These are phyloP conservation scores for Scleroderma bovista DNA, from an alignment of 768 basidiomycete genomes.

Conservation along the genomic window DNA sequence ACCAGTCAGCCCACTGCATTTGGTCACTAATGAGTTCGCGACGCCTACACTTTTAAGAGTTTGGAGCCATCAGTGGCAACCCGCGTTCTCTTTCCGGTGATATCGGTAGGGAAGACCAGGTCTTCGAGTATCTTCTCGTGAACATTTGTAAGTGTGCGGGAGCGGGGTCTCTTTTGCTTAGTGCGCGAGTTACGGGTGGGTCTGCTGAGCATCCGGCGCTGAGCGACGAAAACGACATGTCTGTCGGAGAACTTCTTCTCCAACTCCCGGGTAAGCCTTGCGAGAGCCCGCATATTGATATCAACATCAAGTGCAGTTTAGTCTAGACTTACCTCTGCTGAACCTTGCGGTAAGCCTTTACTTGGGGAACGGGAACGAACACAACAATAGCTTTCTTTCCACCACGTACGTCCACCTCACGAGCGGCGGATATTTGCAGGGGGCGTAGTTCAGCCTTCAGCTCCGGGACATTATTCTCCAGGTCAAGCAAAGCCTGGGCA, in stretches of 20 bases:
- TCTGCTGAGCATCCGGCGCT: constrained; percentile 97
- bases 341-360: constrained; percentile 98
- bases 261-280: constrained; percentile 93
- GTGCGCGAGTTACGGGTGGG: constrained; percentile 90
- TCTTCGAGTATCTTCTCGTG: constrained; percentile 99
- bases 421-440: constrained; percentile 96
- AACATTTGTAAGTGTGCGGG: constrained; percentile 93
- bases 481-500: constrained; percentile 94
- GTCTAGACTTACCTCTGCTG: constrained; percentile 72
- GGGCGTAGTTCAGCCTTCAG: constrained; percentile 94
- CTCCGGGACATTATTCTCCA: constrained; percentile 97
- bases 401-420: constrained; percentile 97
- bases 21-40: constrained; percentile 3
- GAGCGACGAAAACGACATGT: constrained; percentile 97
- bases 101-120: constrained; percentile 98
- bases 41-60: constrained; percentile 92
- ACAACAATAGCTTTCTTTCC: constrained; percentile 99
- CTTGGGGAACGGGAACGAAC: constrained; percentile 94
- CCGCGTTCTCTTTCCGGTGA: constrained; percentile 97
- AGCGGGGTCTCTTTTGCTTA: constrained; percentile 94
- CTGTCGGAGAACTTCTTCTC: constrained; percentile 99
- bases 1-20: constrained; percentile 12
- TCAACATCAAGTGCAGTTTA: not conserved
- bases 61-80: constrained; percentile 91
- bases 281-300: too few species aligned